A percentile compares a stretch with the other conserved stretches of the same genome.
These are phyloP conservation scores for Fusarium tricinctum DNA, from an alignment of 2,329 filamentous ascomycete species.

Conservation along the genomic window DNA sequence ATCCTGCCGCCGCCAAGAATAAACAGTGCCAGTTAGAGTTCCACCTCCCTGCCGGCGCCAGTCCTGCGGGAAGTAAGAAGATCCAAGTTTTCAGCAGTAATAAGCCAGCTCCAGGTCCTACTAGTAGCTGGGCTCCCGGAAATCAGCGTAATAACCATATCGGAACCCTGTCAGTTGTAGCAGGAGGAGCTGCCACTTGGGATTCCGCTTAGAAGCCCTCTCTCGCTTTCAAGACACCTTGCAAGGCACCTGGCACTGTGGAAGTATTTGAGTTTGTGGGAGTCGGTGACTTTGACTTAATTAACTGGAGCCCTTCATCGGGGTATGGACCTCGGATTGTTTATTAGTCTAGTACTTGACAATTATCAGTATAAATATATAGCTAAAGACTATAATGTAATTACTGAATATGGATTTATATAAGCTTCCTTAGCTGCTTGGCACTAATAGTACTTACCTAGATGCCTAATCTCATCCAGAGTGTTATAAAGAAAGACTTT, in stretches of 20 bases:
- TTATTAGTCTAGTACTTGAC: background rate
- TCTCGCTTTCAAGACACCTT: constrained; percentile 10
- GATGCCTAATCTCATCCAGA: too few species aligned
- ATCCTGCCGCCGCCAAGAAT: background rate
- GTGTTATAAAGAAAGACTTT: background rate
- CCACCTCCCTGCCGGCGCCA: background rate
- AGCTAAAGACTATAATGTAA: too few species aligned
- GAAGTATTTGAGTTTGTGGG: constrained; percentile 16
- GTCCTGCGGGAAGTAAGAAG: constrained; percentile 8
- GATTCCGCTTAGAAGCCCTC: constrained; percentile 5
- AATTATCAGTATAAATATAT: too few species aligned
- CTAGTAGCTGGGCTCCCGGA: background rate
- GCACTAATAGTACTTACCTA: too few species aligned
- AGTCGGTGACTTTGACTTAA: constrained; percentile 5
- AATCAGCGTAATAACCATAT: constrained; percentile 4
- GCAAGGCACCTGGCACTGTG: constrained; percentile 13
- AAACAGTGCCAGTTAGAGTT: constrained; percentile 9
- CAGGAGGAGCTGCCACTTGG: constrained; percentile 1
- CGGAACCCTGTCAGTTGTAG: background rate
- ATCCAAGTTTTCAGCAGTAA: constrained; percentile 6
- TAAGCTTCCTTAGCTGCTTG: too few species aligned
- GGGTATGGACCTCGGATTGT: constrained; percentile 11
- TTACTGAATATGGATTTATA: too few species aligned
- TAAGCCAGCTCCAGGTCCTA: background rate
- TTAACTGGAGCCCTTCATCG: constrained; percentile 4